Base-by-base conservation (phyloP, 2,329 filamentous ascomycete genomes). In the Neospermospora avenae region DNA sequence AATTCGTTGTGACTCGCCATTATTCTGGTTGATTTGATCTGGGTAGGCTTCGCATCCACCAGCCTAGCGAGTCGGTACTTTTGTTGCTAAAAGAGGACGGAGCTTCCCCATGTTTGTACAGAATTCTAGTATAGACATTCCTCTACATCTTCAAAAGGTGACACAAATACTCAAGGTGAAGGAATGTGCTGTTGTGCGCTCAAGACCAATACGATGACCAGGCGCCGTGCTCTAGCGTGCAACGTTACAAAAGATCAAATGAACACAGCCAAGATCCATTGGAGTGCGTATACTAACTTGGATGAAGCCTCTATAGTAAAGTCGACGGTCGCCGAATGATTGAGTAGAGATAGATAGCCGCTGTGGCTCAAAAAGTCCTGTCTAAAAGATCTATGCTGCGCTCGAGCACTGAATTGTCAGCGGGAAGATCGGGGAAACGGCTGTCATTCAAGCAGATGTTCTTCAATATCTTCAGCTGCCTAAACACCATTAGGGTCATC, bases 1-100 rank as follows among this genome's bases (percentile, higher is more conserved):
- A n/a, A n/a, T 73, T 58, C 78, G n/a, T 73, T 68, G n/a, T 75
- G 76, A 41, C 46, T 41, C 76, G 8, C 76, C 75, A 60, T 71
- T 73, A 58, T 79, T 73, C 56, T 75, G 57, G 0, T 69, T 70
- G 0, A 51, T 53, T 14, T 74, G 71, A 41, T 77, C 76, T 3
- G 67, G 71, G 64, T 79, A 82, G n/a, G n/a, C n/a, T n/a, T n/a
- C 10, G 78, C 57, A 31, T 59, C 56, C n/a, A 58, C 55, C 46
- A 65, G 69, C 5, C 70, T 69, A 24, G 68, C 69, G 1, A 77
- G 66, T 3, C 54, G 13, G 5, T 24, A 59, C 35, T 74, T 65
- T 34, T 67, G 70, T 64, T 77, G 75, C 24, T 77, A 64, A 0
- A 77, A 60, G 2, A 71, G 63, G 1, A 75, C 69, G 0, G 68